Conservation (phyloP, 2,329 filamentous ascomycete genomes). For the Fusarium robinianum region DNA sequence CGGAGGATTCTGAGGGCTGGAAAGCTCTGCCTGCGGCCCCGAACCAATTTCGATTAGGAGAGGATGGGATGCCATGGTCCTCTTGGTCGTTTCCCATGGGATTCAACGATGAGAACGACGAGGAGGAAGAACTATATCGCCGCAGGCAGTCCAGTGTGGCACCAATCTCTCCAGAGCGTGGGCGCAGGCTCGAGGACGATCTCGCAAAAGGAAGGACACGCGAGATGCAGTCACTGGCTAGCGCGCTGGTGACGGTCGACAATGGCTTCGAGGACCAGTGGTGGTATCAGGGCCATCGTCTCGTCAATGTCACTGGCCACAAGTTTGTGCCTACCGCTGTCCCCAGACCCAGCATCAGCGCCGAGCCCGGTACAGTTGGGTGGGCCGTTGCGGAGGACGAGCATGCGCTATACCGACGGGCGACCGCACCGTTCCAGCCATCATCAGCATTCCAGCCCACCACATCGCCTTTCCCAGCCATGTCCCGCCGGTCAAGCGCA, state of each 20-base stretch:
- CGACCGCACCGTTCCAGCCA: constrained; percentile 14
- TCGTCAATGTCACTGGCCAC: constrained; percentile 33
- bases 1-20: constrained; percentile 39
- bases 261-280: constrained; percentile 63
- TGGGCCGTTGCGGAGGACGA: constrained; percentile 24
- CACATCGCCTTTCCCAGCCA: constrained; percentile 17
- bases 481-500: constrained; percentile 26
- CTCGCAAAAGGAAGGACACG: constrained; percentile 27
- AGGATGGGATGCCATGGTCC: constrained; percentile 55
- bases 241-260: constrained; percentile 60
- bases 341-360: constrained; percentile 16
- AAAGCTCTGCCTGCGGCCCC: constrained; percentile 50
- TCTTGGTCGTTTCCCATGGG: constrained; percentile 36
- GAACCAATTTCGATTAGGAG: constrained; percentile 46
- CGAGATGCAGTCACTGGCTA: constrained; percentile 55
- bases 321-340: constrained; percentile 24
- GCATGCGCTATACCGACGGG: no score
- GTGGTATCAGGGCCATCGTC: constrained; percentile 55
- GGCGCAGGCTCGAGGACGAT: constrained; percentile 45
- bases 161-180: constrained; percentile 40
- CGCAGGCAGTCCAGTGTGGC: constrained; percentile 14
- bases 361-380: constrained; percentile 20
- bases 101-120: constrained; percentile 18
- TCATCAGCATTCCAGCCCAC: constrained; percentile 16
- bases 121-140: constrained; percentile 1